Evolutionary conservation across 805 yeast species (phyloP).

Genomic region (Suhomyces prunicola): DNA sequence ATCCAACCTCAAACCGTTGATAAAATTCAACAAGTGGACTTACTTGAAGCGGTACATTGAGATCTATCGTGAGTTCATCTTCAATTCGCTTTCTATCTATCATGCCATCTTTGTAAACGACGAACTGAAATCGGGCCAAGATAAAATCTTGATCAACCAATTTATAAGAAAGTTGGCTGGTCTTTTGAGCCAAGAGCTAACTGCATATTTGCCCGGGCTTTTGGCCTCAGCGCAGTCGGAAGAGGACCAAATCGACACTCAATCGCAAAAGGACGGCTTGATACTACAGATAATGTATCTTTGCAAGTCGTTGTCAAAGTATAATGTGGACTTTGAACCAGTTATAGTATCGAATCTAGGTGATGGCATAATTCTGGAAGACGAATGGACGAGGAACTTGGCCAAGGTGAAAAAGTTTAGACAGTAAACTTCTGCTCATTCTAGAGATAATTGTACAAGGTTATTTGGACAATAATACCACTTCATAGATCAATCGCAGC

Average conservation of each 20-base stretch:
- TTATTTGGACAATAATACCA: no score
- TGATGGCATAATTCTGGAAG: slow-evolving; percentile 23
- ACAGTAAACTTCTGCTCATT: neutral
- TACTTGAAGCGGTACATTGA: slow-evolving; percentile 79
- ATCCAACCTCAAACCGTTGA: slow-evolving; percentile 53
- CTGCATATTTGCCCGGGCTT: slow-evolving; percentile 20
- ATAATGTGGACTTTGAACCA: slow-evolving; percentile 66
- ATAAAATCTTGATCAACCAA: slow-evolving; percentile 22
- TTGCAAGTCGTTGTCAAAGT: slow-evolving; percentile 76
- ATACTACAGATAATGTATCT: slow-evolving; percentile 84
- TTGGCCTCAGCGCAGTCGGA: slow-evolving; percentile 6
- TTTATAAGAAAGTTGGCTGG: slow-evolving; percentile 30
- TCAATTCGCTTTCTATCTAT: slow-evolving; percentile 66
- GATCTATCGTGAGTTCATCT: slow-evolving; percentile 77
- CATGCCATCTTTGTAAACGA: slow-evolving; percentile 51
- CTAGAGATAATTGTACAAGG: no score
- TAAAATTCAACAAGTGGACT: slow-evolving; percentile 50
- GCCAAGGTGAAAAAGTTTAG: slow-evolving; percentile 33
- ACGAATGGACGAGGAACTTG: slow-evolving; percentile 34
- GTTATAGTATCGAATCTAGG: slow-evolving; percentile 35
- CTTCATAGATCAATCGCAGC: no score
- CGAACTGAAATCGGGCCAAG: slow-evolving; percentile 17
- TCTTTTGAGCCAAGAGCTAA: slow-evolving; percentile 21
- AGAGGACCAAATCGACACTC: slow-evolving; percentile 31
- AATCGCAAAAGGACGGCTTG: slow-evolving; percentile 56